Evolutionary conservation across 371 early-diverging fungal genomes (phyloP).

Genomic region (Synchytrium microbalum): DNA sequence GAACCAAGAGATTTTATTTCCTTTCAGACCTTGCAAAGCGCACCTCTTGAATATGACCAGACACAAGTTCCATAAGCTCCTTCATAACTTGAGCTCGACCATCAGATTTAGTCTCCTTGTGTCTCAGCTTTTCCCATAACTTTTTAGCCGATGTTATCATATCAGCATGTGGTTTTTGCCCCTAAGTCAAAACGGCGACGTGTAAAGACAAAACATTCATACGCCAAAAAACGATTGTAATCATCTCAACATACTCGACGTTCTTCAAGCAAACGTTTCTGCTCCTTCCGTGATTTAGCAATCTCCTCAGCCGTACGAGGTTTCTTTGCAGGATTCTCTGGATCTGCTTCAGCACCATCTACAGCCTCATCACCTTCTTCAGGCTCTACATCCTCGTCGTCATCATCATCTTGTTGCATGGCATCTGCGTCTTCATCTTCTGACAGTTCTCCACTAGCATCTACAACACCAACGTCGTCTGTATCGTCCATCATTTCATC

Average conservation of each 20-base stretch:
- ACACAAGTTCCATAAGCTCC: slow-evolving; percentile 70
- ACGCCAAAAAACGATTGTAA: slow-evolving; percentile 5
- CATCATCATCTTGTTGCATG: too few species aligned
- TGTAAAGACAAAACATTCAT: neutral
- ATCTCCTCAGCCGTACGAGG: slow-evolving; percentile 24
- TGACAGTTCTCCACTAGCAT: too few species aligned
- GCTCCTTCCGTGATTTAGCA: slow-evolving; percentile 29
- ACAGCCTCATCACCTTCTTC: slow-evolving; percentile 5
- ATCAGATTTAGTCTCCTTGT: slow-evolving; percentile 54
- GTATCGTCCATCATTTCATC: too few species aligned
- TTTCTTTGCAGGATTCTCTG: slow-evolving; percentile 25
- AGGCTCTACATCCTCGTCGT: slow-evolving; percentile 1
- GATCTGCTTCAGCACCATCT: slow-evolving; percentile 5
- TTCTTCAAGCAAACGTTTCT: slow-evolving; percentile 54
- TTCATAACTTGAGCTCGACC: slow-evolving; percentile 61
- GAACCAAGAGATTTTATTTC: neutral
- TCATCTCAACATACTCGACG: slow-evolving; percentile 54
- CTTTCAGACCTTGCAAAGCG: neutral
- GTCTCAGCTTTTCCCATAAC: slow-evolving; percentile 82
- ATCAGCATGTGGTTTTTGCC: slow-evolving; percentile 56
- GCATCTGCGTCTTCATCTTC: too few species aligned
- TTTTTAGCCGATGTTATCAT: slow-evolving; percentile 67
- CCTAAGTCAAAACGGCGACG: neutral
- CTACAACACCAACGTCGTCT: too few species aligned
- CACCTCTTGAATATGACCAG: slow-evolving; percentile 76